Evolutionary conservation across 179 eudicot genomes (phyloP).

Genomic region (Nepenthes alata): DNA sequence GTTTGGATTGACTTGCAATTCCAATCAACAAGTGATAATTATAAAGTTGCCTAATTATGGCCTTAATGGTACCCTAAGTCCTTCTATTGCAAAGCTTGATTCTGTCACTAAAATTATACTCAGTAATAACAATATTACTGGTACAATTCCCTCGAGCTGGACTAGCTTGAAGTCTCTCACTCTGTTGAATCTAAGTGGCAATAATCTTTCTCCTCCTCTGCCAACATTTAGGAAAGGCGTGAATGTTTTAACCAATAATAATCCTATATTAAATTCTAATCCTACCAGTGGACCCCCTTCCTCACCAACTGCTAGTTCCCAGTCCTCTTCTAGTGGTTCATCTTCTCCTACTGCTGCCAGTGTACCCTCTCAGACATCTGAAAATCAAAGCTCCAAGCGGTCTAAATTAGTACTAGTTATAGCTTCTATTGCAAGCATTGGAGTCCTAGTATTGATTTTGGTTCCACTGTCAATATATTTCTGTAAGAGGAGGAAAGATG

Average conservation of each 20-base stretch:
- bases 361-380: conserved; percentile 7
- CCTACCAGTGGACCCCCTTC: conserved; percentile 18
- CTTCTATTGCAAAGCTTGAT: conserved; percentile 47
- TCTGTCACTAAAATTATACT: conserved; percentile 45
- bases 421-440: conserved; percentile 44
- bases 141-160: conserved; percentile 65
- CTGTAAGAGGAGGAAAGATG: conserved; percentile 36
- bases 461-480: conserved; percentile 42
- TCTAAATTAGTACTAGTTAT: conserved; percentile 31
- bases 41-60: conserved; percentile 50
- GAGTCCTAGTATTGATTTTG: conserved; percentile 28
- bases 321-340: conserved; percentile 13
- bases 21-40: conserved; percentile 31
- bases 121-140: conserved; percentile 43
- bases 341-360: conserved; percentile 20
- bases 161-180: conserved; percentile 48
- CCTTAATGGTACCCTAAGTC: conserved; percentile 65
- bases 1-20: conserved; percentile 65
- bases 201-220: conserved; percentile 61
- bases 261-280: conserved; percentile 28
- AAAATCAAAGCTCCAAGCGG: conserved; percentile 14
- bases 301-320: conserved; percentile 20
- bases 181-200: conserved; percentile 48
- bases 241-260: conserved; percentile 31
- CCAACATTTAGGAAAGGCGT: conserved; percentile 44